A percentile compares a stretch with the other conserved stretches of the same genome.
Evolutionary conservation across 306 rosid species (phyloP).

Genomic region (Fragaria vesca): DNA sequence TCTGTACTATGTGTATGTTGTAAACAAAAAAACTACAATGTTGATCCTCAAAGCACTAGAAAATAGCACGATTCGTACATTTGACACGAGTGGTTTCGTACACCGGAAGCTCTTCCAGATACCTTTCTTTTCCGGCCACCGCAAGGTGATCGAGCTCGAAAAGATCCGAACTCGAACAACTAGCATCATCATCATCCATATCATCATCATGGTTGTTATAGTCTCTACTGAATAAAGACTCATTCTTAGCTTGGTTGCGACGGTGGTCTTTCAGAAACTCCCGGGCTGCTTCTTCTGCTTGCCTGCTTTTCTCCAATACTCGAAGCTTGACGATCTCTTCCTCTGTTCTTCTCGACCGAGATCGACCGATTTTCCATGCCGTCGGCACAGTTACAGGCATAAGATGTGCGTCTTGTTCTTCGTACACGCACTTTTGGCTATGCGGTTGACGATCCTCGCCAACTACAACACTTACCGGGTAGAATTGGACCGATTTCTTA

Average conservation of each 20-base stretch:
- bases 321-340: constrained; percentile 28
- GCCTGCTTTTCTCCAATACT: constrained; percentile 32
- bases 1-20: constrained; percentile 4
- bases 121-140: constrained; percentile 45
- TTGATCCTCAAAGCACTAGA: constrained; percentile 39
- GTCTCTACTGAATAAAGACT: constrained; percentile 34
- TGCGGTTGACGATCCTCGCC: constrained; percentile 64
- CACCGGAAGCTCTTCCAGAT: constrained; percentile 79
- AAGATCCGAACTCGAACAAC: constrained; percentile 92
- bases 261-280: constrained; percentile 52
- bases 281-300: constrained; percentile 45
- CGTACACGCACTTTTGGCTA: constrained; percentile 59
- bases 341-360: constrained; percentile 30
- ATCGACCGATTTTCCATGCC: constrained; percentile 58
- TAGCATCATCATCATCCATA: constrained; percentile 53
- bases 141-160: constrained; percentile 84
- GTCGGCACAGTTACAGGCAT: constrained; percentile 48
- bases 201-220: constrained; percentile 13
- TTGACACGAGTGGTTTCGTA: constrained; percentile 67
- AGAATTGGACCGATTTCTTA: constrained; percentile 71
- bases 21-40: constrained; percentile 28
- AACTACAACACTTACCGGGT: constrained; percentile 71
- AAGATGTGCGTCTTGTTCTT: constrained; percentile 29
- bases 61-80: constrained; percentile 63
- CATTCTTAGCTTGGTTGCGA: constrained; percentile 44